Evolutionary conservation across 2,329 filamentous ascomycete species (phyloP), one percentile per base, ranked within the genome.

Genomic region (Claviceps capensis): DNA sequence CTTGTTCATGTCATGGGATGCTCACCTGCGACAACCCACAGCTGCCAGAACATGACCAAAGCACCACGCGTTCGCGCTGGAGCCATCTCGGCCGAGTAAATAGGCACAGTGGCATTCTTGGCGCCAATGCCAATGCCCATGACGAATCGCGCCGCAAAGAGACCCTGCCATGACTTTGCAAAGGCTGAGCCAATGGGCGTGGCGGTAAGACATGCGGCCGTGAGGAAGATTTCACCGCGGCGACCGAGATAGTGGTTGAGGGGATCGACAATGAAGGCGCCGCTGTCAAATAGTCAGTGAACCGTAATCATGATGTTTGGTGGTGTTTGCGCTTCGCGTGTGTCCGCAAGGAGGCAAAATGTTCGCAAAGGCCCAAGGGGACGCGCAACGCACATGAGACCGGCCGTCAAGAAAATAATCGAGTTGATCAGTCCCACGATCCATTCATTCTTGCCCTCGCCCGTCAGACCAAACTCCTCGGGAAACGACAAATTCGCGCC

Each of bases 41-140:
- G 59, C 55, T 67, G 75, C 85, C 86, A 91, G 57, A 82, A 83
- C 85, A 91, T 90, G 57, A 89, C 85, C 3, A 91, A 71, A 11
- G 82, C 85, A 56, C 85, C 83, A 57, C 84, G 77, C 49, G 86
- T 79, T 1, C 72, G 62, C 1, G 83, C 78, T 0, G 85, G 84
- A 0, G 81, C 76, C 54, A 79, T 85, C 62, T 88, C 85, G 1
- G 85, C 84, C 0, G 83, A 82, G 60, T 86, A 89, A 42, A 89
- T 81, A 0, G 86, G 85, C 0, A 83, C 78, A 0, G 73, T 79
- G 1, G 75, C 75, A 19, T 78, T 76, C 62, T 85, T 85, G 36
- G 78, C 73, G 5, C 82, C 82, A 57, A 85, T 83, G 0, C 79
- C 82, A 34, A 88, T 77, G 0, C 85, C 85, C 58, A 87, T 74